Conservation (phyloP, 2,329 filamentous ascomycete species). For the Alternaria novae-zelandiae region DNA sequence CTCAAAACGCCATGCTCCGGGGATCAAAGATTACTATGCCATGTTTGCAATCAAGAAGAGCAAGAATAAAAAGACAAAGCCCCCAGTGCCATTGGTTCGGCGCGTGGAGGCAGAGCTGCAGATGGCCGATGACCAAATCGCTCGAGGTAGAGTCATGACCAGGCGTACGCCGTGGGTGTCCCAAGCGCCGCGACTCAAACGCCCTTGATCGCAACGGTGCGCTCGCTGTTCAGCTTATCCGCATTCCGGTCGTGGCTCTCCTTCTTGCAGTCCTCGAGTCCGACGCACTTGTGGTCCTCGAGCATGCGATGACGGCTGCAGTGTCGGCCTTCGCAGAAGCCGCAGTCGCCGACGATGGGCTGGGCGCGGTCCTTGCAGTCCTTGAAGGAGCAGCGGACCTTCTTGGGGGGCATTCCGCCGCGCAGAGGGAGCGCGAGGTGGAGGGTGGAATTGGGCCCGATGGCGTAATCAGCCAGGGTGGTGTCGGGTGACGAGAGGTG, state of each 20-base stretch:
- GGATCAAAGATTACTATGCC: not conserved
- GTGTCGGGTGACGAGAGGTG: conserved; percentile 56
- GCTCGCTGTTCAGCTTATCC: conserved; percentile 87
- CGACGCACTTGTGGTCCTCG: conserved; percentile 92
- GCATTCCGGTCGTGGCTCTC: conserved; percentile 94
- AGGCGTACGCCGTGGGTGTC: not conserved
- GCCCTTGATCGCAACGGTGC: conserved; percentile 92
- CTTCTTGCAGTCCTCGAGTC: conserved; percentile 96
- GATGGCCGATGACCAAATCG: conserved; percentile 5
- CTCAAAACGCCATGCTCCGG: conserved; percentile 10
- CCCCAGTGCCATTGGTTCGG: not conserved
- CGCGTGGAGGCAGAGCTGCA: conserved; percentile 5
- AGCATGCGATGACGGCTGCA: conserved; percentile 93
- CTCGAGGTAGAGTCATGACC: not conserved
- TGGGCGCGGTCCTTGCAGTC: conserved; percentile 88
- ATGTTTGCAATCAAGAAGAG: not conserved
- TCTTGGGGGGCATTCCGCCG: conserved; percentile 68
- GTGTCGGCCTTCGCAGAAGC: conserved; percentile 91
- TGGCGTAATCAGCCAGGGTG: conserved; percentile 56
- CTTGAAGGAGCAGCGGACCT: conserved; percentile 85
- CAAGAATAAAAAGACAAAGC: not conserved
- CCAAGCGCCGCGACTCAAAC: conserved; percentile 51
- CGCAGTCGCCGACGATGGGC: conserved; percentile 94
- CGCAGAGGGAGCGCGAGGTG: conserved; percentile 65
- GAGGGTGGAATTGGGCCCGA: conserved; percentile 59